phyloP scores from a whole-genome alignment of 73 alveolate species.

The Durusdinium trenchii region DNA sequence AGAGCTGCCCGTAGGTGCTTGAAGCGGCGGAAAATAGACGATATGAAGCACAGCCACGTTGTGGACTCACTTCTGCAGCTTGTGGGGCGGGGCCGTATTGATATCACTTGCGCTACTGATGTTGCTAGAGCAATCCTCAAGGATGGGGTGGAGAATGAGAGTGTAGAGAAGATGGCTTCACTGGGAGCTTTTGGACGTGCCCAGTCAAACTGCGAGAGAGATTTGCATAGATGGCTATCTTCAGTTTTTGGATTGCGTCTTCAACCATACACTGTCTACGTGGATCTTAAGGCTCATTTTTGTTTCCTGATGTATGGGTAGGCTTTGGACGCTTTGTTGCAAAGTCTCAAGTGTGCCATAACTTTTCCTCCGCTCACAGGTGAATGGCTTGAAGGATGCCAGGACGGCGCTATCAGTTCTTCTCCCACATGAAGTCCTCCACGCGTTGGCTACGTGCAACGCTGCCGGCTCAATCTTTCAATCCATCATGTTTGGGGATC shows the following conservation, averaged over 20 bases:
- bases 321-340: not conserved
- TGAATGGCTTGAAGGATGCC: not conserved
- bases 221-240: not conserved
- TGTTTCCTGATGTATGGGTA: not conserved
- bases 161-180: not conserved
- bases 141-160: not conserved
- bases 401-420: not conserved
- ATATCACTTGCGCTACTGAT: constrained; percentile 16
- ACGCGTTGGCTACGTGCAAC: not conserved
- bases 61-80: not conserved
- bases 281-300: constrained; percentile 8
- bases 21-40: not conserved
- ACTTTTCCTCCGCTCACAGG: not conserved
- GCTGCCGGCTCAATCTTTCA: not conserved
- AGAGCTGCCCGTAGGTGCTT: not conserved
- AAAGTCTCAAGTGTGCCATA: too few relatives aligned
- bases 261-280: not conserved
- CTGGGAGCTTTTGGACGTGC: not conserved
- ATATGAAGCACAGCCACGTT: not conserved
- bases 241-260: not conserved
- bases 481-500: not conserved
- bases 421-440: constrained; percentile 8
- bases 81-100: constrained; percentile 8
- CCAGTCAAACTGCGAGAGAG: constrained; percentile 6
- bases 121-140: not conserved